Evolutionary conservation across 2,329 filamentous ascomycete species (phyloP).

Genomic region (Westerdykella aurantiaca): DNA sequence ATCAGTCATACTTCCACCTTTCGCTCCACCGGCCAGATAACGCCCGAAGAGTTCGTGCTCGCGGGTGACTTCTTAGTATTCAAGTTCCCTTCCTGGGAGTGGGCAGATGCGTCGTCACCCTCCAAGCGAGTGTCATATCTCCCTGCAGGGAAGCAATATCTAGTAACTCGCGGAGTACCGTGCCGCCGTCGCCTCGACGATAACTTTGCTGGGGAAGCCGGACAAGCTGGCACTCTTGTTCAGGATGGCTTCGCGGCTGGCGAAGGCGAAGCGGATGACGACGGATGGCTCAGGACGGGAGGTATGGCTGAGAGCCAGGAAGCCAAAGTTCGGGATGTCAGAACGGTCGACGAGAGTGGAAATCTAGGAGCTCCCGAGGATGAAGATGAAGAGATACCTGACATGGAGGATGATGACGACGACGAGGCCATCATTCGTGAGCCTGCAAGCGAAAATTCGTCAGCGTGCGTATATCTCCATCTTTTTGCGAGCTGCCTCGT

Average conservation of each 20-base stretch:
- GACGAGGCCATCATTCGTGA: conserved; percentile 83
- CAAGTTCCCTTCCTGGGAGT: conserved; percentile 98
- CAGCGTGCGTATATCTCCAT: conserved; percentile 45
- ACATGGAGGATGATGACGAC: conserved; percentile 97
- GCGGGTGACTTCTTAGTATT: conserved; percentile 97
- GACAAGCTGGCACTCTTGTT: conserved; percentile 80
- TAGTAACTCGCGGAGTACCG: conserved; percentile 90
- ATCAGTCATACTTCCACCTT: conserved; percentile 89
- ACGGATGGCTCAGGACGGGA: conserved; percentile 88
- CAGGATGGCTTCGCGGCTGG: conserved; percentile 61
- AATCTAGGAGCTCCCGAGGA: conserved; percentile 73
- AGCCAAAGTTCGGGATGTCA: conserved; percentile 70
- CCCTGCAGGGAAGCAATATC: conserved; percentile 85
- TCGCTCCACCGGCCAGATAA: conserved; percentile 88
- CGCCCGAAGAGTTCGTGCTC: conserved; percentile 90
- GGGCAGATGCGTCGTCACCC: conserved; percentile 81
- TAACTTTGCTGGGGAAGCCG: conserved; percentile 84
- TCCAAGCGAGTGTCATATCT: conserved; percentile 74
- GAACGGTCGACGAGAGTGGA: conserved; percentile 83
- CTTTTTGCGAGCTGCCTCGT: neutral
- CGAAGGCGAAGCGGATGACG: conserved; percentile 56
- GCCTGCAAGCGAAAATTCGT: conserved; percentile 47
- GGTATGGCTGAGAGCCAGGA: conserved; percentile 70
- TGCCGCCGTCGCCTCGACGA: conserved; percentile 89
- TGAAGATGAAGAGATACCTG: conserved; percentile 75